These are phyloP conservation scores for Fusarium haematococcum DNA, from an alignment of 2,329 filamentous ascomycete species.

Conservation along the genomic window DNA sequence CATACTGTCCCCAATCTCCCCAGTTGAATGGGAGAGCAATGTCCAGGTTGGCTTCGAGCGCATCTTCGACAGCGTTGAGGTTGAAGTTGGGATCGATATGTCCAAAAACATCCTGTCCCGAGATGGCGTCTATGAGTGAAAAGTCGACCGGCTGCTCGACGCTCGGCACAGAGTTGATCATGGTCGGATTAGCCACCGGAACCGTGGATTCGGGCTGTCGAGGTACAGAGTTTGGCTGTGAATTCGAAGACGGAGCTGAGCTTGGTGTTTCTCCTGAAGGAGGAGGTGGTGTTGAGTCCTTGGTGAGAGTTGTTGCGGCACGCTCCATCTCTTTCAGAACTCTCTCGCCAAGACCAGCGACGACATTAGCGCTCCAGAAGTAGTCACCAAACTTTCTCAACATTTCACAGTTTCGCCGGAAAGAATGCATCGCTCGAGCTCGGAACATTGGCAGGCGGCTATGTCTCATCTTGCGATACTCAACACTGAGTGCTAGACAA, in stretches of 20 bases:
- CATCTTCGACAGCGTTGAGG: constrained; percentile 65
- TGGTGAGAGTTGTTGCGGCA: constrained; percentile 60
- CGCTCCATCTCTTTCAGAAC: constrained; percentile 68
- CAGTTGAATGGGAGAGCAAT: constrained; percentile 66
- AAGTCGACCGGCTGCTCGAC: constrained; percentile 55
- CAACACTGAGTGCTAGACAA: constrained; percentile 70
- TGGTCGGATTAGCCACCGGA: constrained; percentile 40
- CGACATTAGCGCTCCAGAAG: constrained; percentile 69
- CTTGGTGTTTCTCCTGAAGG: constrained; percentile 38
- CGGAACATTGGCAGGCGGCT: constrained; percentile 70
- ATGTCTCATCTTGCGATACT: constrained; percentile 73
- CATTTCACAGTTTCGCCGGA: constrained; percentile 65
- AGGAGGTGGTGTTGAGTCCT: constrained; percentile 47
- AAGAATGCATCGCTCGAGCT: constrained; percentile 64
- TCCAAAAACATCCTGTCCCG: constrained; percentile 65
- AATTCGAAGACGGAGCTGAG: constrained; percentile 32
- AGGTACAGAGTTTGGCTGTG: constrained; percentile 1
- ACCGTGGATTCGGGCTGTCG: constrained; percentile 31
- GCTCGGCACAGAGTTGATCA: constrained; percentile 43
- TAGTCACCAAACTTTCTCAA: constrained; percentile 65
- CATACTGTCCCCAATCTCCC: constrained; percentile 58
- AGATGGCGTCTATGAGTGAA: constrained; percentile 56
- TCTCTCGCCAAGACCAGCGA: constrained; percentile 65
- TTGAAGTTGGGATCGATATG: constrained; percentile 68
- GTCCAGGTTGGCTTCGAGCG: constrained; percentile 65